Base-by-base conservation (phyloP, 768 basidiomycete genomes). In the Rhizopogon vulgaris region DNA sequence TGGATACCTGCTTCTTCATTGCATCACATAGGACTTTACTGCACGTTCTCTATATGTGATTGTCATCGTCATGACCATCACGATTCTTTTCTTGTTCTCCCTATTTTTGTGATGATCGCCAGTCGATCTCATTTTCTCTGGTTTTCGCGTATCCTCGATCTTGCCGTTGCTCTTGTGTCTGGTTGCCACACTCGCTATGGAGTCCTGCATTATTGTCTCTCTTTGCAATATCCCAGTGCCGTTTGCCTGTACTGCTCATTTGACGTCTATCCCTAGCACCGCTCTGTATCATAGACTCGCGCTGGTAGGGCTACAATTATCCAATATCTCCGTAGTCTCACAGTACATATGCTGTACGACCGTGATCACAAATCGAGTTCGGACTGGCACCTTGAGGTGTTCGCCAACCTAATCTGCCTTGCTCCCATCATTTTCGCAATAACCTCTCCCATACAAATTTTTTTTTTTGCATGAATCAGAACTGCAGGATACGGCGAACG, bases 231-330 rank as follows among this genome's bases (percentile, higher is more conserved):
- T 55, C 53, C 43, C 55, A 49, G 47, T 38, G 49, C 42, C 45
- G 38, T 42, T 34, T 52, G 39, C 38, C 48, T 66, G 64, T 66
- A 68, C 57, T 56, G 62, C 39, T 48, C 53, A 50, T 53, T 56
- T 41, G 48, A 40, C 42, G 54, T 32, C 51, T 54, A 57, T 56
- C 50, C 7, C 43, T 34, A 15, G 43, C 43, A 46, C 54, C 56
- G 63, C 57, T 60, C 52, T 66, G 65, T 68, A 66, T 58, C 62
- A 58, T 66, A 66, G 58, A 60, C 50, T 2, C 43, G 18, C 22
- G 43, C 43, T 34, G 43, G 18, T 46, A 32, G 43, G 32, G 14
- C 8, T 32, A 46, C 43, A 30, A 46, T 34, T 32, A 46, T 46
- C 43, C 30, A 14, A 46, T 46, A 46, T 34, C 43, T 46, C 27